Evolutionary conservation across 2,329 filamentous ascomycete genomes (phyloP).

Genomic region (Penicillium sp.): DNA sequence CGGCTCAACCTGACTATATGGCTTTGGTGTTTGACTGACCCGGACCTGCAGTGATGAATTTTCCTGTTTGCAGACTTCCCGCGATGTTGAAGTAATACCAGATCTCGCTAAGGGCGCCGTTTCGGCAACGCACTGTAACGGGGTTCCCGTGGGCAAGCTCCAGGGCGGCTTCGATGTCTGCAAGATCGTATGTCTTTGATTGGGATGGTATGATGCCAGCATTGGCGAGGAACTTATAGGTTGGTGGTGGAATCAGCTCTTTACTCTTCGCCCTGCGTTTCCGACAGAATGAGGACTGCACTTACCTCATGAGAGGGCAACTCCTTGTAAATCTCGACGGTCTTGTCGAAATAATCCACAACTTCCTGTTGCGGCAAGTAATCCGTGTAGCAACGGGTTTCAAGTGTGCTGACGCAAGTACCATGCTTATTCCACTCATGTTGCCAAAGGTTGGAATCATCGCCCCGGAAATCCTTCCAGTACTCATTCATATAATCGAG

Average conservation of each 20-base stretch:
- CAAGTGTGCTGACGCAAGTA: slow-evolving; percentile 67
- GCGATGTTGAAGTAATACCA: slow-evolving; percentile 63
- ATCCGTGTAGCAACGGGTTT: slow-evolving; percentile 61
- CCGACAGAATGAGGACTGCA: background rate
- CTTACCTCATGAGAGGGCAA: slow-evolving; percentile 61
- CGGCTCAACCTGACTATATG: background rate
- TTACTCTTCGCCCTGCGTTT: too few species aligned
- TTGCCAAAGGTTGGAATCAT: slow-evolving; percentile 65
- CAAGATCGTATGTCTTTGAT: slow-evolving; percentile 56
- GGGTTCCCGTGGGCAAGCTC: slow-evolving; percentile 51
- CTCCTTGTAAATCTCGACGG: slow-evolving; percentile 62
- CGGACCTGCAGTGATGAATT: slow-evolving; percentile 35
- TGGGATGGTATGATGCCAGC: slow-evolving; percentile 57
- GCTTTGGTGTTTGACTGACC: slow-evolving; percentile 23
- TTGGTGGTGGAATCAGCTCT: slow-evolving; percentile 6
- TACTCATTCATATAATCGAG: slow-evolving; percentile 65
- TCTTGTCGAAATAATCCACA: slow-evolving; percentile 64
- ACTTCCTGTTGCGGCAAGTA: slow-evolving; percentile 62
- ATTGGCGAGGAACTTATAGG: slow-evolving; percentile 50
- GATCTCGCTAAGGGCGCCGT: slow-evolving; percentile 50
- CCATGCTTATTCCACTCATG: slow-evolving; percentile 75
- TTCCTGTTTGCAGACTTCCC: slow-evolving; percentile 42
- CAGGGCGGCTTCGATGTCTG: slow-evolving; percentile 58
- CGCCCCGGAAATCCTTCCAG: slow-evolving; percentile 66
- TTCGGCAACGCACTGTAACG: slow-evolving; percentile 57